These are phyloP conservation scores for Nakataea oryzae DNA, from an alignment of 2,329 filamentous ascomycete genomes.

Conservation along the genomic window DNA sequence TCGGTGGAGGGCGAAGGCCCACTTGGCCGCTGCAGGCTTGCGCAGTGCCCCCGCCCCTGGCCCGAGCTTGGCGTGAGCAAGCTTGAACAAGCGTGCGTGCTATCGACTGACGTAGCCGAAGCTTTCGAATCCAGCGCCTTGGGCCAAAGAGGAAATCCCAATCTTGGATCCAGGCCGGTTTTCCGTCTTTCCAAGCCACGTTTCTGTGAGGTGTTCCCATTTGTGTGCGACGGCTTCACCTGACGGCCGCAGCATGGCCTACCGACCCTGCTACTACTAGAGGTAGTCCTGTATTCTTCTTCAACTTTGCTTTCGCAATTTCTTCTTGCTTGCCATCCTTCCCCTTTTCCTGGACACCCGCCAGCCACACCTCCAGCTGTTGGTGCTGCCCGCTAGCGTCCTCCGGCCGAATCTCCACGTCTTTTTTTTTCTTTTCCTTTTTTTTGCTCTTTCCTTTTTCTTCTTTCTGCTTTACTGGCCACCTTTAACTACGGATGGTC, in stretches of 20 bases:
- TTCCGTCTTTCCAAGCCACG: not conserved
- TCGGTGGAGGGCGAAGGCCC: not conserved
- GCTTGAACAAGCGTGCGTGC: not conserved
- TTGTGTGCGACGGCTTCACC: not conserved
- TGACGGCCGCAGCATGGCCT: not conserved
- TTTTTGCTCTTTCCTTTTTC: no score
- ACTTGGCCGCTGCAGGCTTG: not conserved
- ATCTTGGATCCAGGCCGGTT: not conserved
- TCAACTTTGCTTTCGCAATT: slow-evolving; percentile 7
- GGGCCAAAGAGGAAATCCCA: not conserved
- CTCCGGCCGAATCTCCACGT: not conserved
- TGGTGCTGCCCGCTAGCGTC: not conserved
- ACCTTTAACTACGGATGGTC: not conserved
- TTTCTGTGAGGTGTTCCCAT: not conserved
- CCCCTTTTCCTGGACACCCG: not conserved
- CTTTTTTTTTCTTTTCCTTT: not conserved
- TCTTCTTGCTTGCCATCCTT: not conserved
- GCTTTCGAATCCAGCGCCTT: not conserved
- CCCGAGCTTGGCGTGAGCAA: not conserved
- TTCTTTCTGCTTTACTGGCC: not conserved
- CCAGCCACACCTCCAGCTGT: not conserved
- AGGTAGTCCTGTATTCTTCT: not conserved
- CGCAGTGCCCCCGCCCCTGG: not conserved
- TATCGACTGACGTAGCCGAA: slow-evolving; percentile 4
- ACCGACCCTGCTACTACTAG: not conserved